These are phyloP conservation scores for Populus hybrid DNA, from an alignment of 441 rosid genomes.

Conservation along the genomic window DNA sequence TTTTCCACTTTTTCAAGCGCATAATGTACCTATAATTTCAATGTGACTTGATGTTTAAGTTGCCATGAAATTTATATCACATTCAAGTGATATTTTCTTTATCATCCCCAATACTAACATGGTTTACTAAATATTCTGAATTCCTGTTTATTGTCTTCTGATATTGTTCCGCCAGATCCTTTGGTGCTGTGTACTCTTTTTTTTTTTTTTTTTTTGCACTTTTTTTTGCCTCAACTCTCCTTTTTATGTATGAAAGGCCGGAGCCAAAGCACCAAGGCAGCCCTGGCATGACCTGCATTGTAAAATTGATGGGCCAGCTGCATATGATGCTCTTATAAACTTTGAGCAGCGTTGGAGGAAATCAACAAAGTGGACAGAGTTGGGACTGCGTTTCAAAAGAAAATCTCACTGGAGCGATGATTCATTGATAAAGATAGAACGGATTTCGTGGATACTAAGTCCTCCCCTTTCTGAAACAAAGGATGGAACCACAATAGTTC, in stretches of 20 bases:
- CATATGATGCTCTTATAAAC: constrained; percentile 52
- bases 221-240: background rate
- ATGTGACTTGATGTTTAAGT: background rate
- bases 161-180: background rate
- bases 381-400: constrained; percentile 50
- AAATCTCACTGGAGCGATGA: constrained; percentile 42
- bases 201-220: no score
- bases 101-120: background rate
- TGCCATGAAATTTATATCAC: background rate
- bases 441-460: constrained; percentile 4
- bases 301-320: constrained; percentile 55
- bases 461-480: constrained; percentile 14
- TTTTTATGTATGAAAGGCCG: constrained; percentile 36
- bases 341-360: constrained; percentile 96
- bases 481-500: constrained; percentile 46
- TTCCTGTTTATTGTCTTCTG: background rate
- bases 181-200: background rate
- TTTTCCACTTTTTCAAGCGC: background rate
- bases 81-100: background rate
- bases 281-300: constrained; percentile 98
- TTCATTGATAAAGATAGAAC: background rate
- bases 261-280: constrained; percentile 78
- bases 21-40: background rate
- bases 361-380: constrained; percentile 71
- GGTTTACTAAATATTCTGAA: background rate